Percentiles rank a stretch among this genome's conserved stretches.
Conservation (phyloP, 306 rosid species). For the Dryas drummondii region DNA sequence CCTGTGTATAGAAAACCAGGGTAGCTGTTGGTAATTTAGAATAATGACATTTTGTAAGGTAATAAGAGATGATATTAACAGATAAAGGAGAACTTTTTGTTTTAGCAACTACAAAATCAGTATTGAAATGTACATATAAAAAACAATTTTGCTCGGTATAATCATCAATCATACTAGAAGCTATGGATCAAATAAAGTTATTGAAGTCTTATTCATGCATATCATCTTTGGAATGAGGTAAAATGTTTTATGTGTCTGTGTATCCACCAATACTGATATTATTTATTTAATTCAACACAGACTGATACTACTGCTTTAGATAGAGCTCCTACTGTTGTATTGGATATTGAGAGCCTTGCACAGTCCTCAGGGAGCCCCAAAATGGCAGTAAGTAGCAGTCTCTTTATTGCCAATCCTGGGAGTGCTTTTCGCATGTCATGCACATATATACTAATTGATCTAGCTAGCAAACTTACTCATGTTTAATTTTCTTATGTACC, state of each 20-base stretch:
- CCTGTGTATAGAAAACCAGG: not conserved
- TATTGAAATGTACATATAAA: too few relatives aligned
- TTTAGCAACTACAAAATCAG: too few relatives aligned
- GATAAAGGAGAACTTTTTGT: not conserved
- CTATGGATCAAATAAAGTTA: not conserved
- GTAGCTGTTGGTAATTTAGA: not conserved
- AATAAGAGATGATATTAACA: too few relatives aligned
- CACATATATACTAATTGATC: not conserved
- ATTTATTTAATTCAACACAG: not conserved
- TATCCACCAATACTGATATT: not conserved
- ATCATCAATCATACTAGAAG: too few relatives aligned
- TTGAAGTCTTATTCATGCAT: not conserved
- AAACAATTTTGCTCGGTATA: too few relatives aligned
- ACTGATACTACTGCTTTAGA: constrained; percentile 7
- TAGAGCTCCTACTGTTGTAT: constrained; percentile 16
- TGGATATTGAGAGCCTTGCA: constrained; percentile 30
- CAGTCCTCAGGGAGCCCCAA: constrained; percentile 32
- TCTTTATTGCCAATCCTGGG: not conserved
- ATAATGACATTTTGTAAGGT: not conserved
- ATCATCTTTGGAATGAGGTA: too few relatives aligned
- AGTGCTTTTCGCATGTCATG: not conserved
- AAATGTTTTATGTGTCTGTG: not conserved
- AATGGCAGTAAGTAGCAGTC: constrained; percentile 18
- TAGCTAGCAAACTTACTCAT: not conserved
- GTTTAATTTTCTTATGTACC: not conserved